Percentiles rank a stretch among this genome's conserved stretches.
Conservation (phyloP, 2,329 filamentous ascomycete genomes). For the Penicillium freii region DNA sequence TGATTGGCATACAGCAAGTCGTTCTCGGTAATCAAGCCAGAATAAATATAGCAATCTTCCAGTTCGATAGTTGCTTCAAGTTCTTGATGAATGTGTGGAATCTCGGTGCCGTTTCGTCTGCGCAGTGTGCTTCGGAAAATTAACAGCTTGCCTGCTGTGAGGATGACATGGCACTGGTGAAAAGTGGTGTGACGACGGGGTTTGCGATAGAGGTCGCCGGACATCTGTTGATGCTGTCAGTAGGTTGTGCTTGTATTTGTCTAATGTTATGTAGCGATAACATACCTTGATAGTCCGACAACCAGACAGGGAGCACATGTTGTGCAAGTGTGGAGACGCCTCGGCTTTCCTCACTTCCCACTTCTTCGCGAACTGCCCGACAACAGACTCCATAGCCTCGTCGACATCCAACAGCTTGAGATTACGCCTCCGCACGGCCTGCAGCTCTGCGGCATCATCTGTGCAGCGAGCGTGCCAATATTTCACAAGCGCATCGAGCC, state of each 20-base stretch:
- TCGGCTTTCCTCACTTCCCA: constrained; percentile 66
- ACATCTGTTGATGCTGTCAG: constrained; percentile 44
- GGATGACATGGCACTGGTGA: constrained; percentile 58
- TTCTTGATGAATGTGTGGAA: constrained; percentile 62
- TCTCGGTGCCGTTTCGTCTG: constrained; percentile 53
- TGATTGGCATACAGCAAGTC: constrained; percentile 64
- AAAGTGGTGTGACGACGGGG: constrained; percentile 63
- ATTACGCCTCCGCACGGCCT: constrained; percentile 57
- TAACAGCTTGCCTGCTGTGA: constrained; percentile 59
- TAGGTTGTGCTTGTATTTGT: not conserved
- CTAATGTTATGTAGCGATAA: not conserved
- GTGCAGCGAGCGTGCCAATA: constrained; percentile 62
- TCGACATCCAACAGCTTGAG: constrained; percentile 61
- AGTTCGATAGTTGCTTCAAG: constrained; percentile 59
- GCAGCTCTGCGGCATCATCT: constrained; percentile 58
- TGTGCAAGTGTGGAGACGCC: constrained; percentile 64
- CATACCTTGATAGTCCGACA: constrained; percentile 59
- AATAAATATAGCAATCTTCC: constrained; percentile 64
- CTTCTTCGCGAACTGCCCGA: constrained; percentile 66
- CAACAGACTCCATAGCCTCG: constrained; percentile 61
- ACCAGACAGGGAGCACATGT: constrained; percentile 63
- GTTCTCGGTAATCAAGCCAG: constrained; percentile 60
- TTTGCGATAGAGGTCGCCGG: constrained; percentile 63
- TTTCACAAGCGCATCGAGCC: constrained; percentile 55
- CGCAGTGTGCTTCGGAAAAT: constrained; percentile 62